A percentile compares a stretch with the other conserved stretches of the same genome.
Conservation (phyloP, 2,329 filamentous ascomycete genomes). For the Rhytidhysteron rufulum region DNA sequence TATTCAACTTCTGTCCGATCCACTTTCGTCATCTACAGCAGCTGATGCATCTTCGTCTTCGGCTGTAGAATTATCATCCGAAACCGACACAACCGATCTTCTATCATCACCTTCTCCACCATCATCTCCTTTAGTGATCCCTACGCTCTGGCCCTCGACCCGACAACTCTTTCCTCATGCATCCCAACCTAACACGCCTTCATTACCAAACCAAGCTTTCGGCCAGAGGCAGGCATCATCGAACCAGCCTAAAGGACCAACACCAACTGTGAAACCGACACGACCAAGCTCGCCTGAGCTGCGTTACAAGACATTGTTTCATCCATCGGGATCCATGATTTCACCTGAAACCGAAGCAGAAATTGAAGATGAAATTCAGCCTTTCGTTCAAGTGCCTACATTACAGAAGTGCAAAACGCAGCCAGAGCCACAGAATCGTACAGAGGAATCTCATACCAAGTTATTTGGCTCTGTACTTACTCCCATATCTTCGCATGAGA, state of each 20-base stretch:
- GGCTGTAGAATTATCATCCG: slow-evolving; percentile 28
- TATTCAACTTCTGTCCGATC: slow-evolving; percentile 10
- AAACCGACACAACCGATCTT: slow-evolving; percentile 29
- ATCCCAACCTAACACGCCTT: slow-evolving; percentile 26
- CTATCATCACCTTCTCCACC: slow-evolving; percentile 29
- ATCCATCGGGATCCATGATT: slow-evolving; percentile 16
- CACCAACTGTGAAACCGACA: slow-evolving; percentile 15
- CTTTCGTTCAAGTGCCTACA: slow-evolving; percentile 4
- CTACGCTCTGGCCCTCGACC: slow-evolving; percentile 22
- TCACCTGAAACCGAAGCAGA: slow-evolving; percentile 8
- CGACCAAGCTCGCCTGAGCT: slow-evolving; percentile 36
- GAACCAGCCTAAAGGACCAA: slow-evolving; percentile 16
- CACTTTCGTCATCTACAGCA: slow-evolving; percentile 28
- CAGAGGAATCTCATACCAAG: slow-evolving; percentile 3
- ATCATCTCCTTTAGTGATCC: slow-evolving; percentile 18
- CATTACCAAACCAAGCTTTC: slow-evolving; percentile 9
- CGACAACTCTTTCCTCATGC: slow-evolving; percentile 20
- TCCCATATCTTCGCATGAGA: slow-evolving; percentile 5
- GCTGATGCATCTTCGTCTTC: slow-evolving; percentile 21
- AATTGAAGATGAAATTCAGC: slow-evolving; percentile 5
- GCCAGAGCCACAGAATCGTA: slow-evolving; percentile 7
- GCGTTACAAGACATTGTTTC: slow-evolving; percentile 41
- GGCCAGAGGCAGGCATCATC: slow-evolving; percentile 17
- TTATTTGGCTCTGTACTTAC: slow-evolving; percentile 8
- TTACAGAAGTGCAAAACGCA: slow-evolving; percentile 8